Evolutionary conservation across 768 basidiomycete species (phyloP), one percentile per base, ranked within the genome.

Genomic region (Chalciporus pseudorubinellus): DNA sequence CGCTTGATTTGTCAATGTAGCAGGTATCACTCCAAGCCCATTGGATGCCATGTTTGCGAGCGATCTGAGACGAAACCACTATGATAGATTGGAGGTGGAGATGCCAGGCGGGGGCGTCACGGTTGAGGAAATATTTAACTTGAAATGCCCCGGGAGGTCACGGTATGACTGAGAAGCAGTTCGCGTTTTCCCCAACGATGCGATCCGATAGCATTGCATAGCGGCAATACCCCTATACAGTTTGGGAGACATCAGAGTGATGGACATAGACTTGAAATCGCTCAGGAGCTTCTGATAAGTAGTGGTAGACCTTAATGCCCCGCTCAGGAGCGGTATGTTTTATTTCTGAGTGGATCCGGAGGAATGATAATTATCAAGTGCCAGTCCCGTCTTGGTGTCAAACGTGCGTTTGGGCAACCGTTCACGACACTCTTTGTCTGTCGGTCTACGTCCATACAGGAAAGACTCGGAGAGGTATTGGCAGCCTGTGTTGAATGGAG

Each of bases 21-120:
- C 50, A 55, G 0, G 50, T 52, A 13, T 55, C 54, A 7, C 50
- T 52, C 50, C 46, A 55, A 1, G 54, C 54, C 50, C 53, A 55
- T 33, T 38, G 16, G 0, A 55, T 33, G 9, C 53, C 31, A 0
- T 45, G 28, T 4, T 55, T 41, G n/a, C 53, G 34, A 9, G 22
- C 45, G 33, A 44, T 44, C 31, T 47, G 46, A n/a, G n/a, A 41
- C 48, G 46, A 21, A 54, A 57, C 44, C 31, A 54, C 13, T 28
- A 34, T 0, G 54, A 21, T 9, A n/a, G n/a, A n/a, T n/a, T n/a
- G n/a, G n/a, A n/a, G n/a, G 46, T 57, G 52, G 42, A 11, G 13
- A 54, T 44, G 1, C 44, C 42, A 6, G n/a, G 2, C 39, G 3
- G 54, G 48, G 6, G 39, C 31, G 6, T n/a, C n/a, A n/a, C n/a